Base-by-base conservation (phyloP, 2,329 filamentous ascomycete species). In the Lanzia echinophila region DNA sequence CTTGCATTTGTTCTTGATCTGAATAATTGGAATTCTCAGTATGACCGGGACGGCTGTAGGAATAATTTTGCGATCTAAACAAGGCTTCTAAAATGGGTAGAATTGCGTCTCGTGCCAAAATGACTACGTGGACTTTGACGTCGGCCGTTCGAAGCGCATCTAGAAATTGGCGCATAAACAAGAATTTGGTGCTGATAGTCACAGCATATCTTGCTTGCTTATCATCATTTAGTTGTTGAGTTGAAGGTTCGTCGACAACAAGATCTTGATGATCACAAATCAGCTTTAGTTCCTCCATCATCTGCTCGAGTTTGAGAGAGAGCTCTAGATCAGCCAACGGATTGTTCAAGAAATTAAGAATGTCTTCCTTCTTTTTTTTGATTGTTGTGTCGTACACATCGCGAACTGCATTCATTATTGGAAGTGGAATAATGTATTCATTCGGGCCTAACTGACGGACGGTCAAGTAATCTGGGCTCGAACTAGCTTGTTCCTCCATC, bases 171-270 rank as follows among this genome's bases (percentile, higher is more conserved):
- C 73, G 76, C 6, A 84, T 61, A 59, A 86, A 85, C 32, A 73
- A 75, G 60, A 79, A 81, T 60, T 86, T 86, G 52, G 78, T 70
- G 65, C 82, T 84, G 10, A 79, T 76, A 50, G 76, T 76, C 53
- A 76, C 73, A 1, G 76, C 74, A 58, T 81, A 79, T 62, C 76
- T 82, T 3, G 64, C 65, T 60, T 75, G 75, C 50, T 73, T 69
- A 20, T 75, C 71, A 3, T 66, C 63, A 24, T 45, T 41, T 53
- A 79, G 68, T 12, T 38, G 50, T 49, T 67, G 65, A 13, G 62
- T 60, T 17, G 73, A 62, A 2, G 67, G 63, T 7, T 77, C 69
- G n/a, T 74, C 74, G 38, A 76, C 67, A 38, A 79, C 76, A 34
- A 79, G 75, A 4, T 76, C 75, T 3, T 79, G 81, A 38, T 81